Evolutionary conservation across 768 basidiomycete species (phyloP).

Genomic region (Infundibulicybe gibba): DNA sequence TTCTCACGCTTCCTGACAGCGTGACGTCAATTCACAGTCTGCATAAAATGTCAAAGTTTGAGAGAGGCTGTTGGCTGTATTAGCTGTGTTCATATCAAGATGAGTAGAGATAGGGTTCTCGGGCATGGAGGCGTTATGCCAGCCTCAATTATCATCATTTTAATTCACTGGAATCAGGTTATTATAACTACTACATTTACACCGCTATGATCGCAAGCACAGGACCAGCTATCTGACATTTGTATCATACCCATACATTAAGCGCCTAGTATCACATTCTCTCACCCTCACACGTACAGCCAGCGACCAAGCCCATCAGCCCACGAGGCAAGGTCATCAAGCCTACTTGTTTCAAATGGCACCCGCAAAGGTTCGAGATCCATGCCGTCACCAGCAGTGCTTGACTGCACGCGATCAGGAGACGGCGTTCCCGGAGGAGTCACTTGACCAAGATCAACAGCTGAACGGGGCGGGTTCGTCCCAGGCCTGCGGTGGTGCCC

Average conservation of each 20-base stretch:
- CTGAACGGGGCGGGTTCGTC: slow-evolving; percentile 16
- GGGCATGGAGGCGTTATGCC: too few relatives aligned
- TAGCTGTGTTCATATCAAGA: too few relatives aligned
- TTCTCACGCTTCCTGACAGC: slow-evolving; percentile 1
- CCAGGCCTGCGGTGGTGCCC: slow-evolving; percentile 35
- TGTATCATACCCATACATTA: too few relatives aligned
- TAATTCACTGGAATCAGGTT: too few relatives aligned
- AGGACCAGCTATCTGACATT: too few relatives aligned
- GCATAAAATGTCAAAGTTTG: not conserved
- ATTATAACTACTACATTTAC: too few relatives aligned
- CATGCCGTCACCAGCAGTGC: slow-evolving; percentile 17
- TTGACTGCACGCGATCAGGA: slow-evolving; percentile 19
- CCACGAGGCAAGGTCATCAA: slow-evolving; percentile 49
- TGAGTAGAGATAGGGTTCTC: too few relatives aligned
- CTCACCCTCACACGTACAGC: slow-evolving; percentile 49
- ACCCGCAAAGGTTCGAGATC: slow-evolving; percentile 26
- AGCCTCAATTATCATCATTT: too few relatives aligned
- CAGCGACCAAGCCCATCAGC: slow-evolving; percentile 51
- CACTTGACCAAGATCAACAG: slow-evolving; percentile 31
- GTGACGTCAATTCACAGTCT: slow-evolving; percentile 12
- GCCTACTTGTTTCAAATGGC: slow-evolving; percentile 38
- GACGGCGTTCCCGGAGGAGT: slow-evolving; percentile 49
- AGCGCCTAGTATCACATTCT: too few relatives aligned
- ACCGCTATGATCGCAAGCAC: too few relatives aligned
- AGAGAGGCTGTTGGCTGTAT: not conserved